Conservation (phyloP, 163 green algal species). For the Volvox carteri region DNA sequence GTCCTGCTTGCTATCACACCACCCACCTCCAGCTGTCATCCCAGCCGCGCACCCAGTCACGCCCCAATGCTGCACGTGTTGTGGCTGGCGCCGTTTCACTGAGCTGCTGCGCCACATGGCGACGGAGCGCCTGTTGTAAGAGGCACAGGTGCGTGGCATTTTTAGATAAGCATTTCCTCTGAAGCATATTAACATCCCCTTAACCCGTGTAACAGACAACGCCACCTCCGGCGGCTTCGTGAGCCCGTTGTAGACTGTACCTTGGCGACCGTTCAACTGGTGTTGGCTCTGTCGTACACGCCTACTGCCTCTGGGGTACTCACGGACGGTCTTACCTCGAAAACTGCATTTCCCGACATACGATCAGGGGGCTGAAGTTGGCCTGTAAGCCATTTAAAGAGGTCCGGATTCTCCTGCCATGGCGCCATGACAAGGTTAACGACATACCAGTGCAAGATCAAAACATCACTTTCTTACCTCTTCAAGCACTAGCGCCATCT, state of each 20-base stretch:
- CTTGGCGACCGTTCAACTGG: too few species aligned
- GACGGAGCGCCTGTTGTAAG: conserved; percentile 64
- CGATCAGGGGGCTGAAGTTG: conserved; percentile 71
- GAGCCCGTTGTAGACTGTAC: too few species aligned
- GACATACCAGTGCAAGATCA: not conserved
- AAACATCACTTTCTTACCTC: conserved; percentile 49
- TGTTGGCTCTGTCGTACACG: too few species aligned
- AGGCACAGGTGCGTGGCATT: not conserved
- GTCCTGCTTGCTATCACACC: too few species aligned
- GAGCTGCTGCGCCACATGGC: conserved; percentile 69
- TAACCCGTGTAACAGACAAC: too few species aligned
- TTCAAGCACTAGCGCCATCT: conserved; percentile 75
- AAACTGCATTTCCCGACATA: conserved; percentile 77
- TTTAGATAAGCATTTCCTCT: too few species aligned
- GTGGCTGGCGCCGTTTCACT: conserved; percentile 56
- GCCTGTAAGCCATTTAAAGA: conserved; percentile 93
- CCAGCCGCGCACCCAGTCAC: conserved; percentile 88
- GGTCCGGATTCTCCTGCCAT: conserved; percentile 88
- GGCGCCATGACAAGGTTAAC: not conserved
- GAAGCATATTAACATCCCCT: too few species aligned
- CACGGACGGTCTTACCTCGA: conserved; percentile 71
- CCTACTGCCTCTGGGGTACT: too few species aligned
- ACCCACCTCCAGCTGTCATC: conserved; percentile 71
- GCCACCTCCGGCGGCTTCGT: too few species aligned
- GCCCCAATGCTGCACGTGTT: conserved; percentile 65